phyloP scores from a whole-genome alignment of 2,329 filamentous ascomycete species.

The Zymoseptoria brevis region DNA sequence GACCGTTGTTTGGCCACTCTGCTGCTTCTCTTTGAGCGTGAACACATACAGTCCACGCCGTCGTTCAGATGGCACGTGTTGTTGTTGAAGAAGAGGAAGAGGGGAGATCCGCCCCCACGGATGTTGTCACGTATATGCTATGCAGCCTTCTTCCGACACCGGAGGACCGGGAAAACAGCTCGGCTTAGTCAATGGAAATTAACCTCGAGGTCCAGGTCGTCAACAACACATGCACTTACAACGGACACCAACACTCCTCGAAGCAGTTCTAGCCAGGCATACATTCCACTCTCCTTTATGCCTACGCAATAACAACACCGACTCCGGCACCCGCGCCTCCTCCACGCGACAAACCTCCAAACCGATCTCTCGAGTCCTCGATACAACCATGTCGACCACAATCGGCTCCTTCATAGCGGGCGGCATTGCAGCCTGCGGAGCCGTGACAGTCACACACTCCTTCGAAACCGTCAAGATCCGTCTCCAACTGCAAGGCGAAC shows the following conservation, averaged over 20 bases:
- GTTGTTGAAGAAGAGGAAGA: neutral
- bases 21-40: neutral
- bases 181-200: neutral
- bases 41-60: neutral
- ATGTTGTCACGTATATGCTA: neutral
- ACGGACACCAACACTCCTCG: neutral
- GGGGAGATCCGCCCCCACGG: neutral
- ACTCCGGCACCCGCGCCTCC: neutral
- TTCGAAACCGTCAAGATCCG: constrained; percentile 99
- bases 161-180: neutral
- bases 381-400: constrained; percentile 40
- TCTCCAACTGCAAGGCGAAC: constrained; percentile 92
- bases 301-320: neutral
- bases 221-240: neutral
- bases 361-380: neutral
- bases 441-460: constrained; percentile 92
- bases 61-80: neutral
- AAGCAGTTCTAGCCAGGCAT: neutral
- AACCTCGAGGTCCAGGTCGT: neutral
- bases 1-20: neutral
- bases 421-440: constrained; percentile 92
- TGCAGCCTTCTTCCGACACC: neutral
- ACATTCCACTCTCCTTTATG: neutral
- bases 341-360: neutral
- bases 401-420: constrained; percentile 78